Percentiles rank a stretch among this genome's conserved stretches.
Conservation (phyloP, 345 rosid species). For the Anastatica hierochuntica region DNA sequence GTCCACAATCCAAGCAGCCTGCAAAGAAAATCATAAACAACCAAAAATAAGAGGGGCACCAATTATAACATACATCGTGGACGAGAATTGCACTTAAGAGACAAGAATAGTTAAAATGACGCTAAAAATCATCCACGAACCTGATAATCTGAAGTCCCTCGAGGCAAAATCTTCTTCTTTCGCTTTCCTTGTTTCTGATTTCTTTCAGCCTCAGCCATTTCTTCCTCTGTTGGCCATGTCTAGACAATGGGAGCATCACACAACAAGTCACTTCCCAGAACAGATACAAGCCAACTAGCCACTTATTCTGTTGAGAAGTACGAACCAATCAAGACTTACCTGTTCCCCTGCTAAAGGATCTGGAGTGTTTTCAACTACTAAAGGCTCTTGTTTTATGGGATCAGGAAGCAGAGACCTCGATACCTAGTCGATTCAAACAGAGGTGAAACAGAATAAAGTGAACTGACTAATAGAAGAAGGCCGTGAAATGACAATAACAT, state of each 20-base stretch:
- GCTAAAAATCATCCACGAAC: slow-evolving; percentile 21
- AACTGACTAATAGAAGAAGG: background rate
- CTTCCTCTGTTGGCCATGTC: slow-evolving; percentile 98
- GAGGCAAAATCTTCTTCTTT: slow-evolving; percentile 61
- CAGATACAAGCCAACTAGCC: background rate
- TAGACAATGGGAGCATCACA: slow-evolving; percentile 28
- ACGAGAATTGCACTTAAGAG: background rate
- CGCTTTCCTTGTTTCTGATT: slow-evolving; percentile 41
- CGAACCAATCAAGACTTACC: slow-evolving; percentile 32
- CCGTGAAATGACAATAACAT: background rate
- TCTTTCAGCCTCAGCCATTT: slow-evolving; percentile 77
- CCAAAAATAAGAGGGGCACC: too few species aligned
- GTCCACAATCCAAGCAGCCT: slow-evolving; percentile 98
- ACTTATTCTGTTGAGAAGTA: background rate
- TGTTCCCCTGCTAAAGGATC: slow-evolving; percentile 94
- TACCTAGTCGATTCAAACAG: slow-evolving; percentile 41
- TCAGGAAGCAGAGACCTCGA: slow-evolving; percentile 48
- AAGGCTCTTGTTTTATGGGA: slow-evolving; percentile 54
- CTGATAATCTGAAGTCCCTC: slow-evolving; percentile 95
- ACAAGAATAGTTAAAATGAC: background rate
- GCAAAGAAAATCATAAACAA: slow-evolving; percentile 17
- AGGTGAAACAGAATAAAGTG: too few species aligned
- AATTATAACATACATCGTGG: too few species aligned
- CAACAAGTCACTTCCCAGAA: background rate
- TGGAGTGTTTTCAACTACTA: slow-evolving; percentile 69